Evolutionary conservation across 2,329 filamentous ascomycete genomes (phyloP), one percentile per base, ranked within the genome.

Genomic region (Fusarium paranaense): DNA sequence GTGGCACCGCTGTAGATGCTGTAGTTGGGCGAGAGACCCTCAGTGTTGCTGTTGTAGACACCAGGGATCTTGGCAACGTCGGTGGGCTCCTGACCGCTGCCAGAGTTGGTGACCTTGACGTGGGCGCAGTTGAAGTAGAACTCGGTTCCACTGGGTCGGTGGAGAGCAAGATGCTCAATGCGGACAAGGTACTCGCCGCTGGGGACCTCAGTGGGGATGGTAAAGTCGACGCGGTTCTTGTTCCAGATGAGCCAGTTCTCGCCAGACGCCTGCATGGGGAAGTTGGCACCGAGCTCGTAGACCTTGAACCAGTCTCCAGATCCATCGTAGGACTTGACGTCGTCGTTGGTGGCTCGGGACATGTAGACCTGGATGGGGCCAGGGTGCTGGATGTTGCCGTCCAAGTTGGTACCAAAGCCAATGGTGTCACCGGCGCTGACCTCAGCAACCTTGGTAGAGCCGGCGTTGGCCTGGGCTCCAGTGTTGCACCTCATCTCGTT

Each of bases 111-210:
- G 25, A 66, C 64, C 37, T 66, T 47, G 35, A 66, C 5, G 16
- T 66, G 64, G 25, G 64, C 64, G 22, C 64, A 66, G 47, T 66
- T 66, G 33, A 66, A 66, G 45, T 66, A 66, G 35, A 66, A 62
- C 45, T 66, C 64, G 13, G 64, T 62, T 20, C 64, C 64, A 16
- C 38, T 50, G 20, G 57, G 57, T 32, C 57, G 33, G 10, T 66
- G 56, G 2, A 66, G 57, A 25, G 64, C 64, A n/a, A 66, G 30
- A 32, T 66, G 64, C 33, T 66, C 64, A 11, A 66, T 62, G 7
- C 64, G 56, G 32, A 66, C 64, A 2, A 66, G 57, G 27, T 66
- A 66, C 57, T 66, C 56, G 42, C 64, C 64, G n/a, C 33, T 45
- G 8, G 64, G 57, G 14, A 56, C 47, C 35, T 66, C 64, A 14